A percentile compares a stretch with the other conserved stretches of the same genome.
These are phyloP conservation scores for Senna tora DNA, from an alignment of 306 rosid genomes.

Conservation along the genomic window DNA sequence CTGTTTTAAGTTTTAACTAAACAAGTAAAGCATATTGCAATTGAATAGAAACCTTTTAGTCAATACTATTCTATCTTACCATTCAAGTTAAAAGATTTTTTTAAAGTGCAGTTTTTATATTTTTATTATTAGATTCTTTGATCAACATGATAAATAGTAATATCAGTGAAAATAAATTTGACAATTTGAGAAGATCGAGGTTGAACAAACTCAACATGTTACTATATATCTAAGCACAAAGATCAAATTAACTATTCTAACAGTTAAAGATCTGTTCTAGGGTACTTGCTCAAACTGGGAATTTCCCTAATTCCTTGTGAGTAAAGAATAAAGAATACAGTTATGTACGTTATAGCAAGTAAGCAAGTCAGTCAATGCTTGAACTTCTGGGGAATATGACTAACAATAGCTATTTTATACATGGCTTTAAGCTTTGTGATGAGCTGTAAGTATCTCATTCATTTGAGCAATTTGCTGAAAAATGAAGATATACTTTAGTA, in stretches of 20 bases:
- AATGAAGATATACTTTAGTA: slow-evolving; percentile 1
- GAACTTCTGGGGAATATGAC: neutral
- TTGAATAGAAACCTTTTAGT: neutral
- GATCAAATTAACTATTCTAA: slow-evolving; percentile 9
- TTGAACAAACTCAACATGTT: too few relatives aligned
- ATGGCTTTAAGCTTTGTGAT: slow-evolving; percentile 33
- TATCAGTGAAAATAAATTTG: slow-evolving; percentile 2
- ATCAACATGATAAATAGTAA: neutral
- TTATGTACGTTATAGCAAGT: neutral
- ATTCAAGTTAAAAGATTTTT: neutral
- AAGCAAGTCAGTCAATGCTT: too few relatives aligned
- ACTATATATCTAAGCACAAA: too few relatives aligned
- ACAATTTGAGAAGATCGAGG: neutral
- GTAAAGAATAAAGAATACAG: too few relatives aligned
- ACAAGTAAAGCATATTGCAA: neutral
- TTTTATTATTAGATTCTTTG: too few relatives aligned
- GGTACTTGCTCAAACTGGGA: slow-evolving; percentile 19
- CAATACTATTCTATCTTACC: neutral
- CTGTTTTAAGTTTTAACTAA: neutral
- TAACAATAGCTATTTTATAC: neutral
- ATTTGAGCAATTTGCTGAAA: slow-evolving; percentile 54
- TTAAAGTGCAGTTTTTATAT: too few relatives aligned
- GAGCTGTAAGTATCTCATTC: slow-evolving; percentile 48
- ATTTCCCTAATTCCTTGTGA: slow-evolving; percentile 22
- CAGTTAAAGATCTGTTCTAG: neutral